Base-by-base conservation (phyloP, 1,139 yeast genomes). In the Yamadazyma conglobata region DNA sequence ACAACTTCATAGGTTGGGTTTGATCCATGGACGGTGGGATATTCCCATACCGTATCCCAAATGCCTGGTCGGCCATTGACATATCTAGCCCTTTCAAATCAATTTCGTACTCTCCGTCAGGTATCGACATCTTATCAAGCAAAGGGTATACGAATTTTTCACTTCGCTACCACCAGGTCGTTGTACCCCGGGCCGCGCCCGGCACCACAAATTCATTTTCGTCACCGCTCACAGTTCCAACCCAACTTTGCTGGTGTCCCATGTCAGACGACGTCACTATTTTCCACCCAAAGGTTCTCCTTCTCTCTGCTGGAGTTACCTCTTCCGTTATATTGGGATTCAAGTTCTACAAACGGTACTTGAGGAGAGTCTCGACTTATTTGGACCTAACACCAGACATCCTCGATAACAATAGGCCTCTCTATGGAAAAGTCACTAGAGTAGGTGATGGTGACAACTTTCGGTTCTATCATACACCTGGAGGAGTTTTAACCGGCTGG, bases 391-490 rank as follows among this genome's bases (percentile, higher is more conserved):
- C 72, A 1, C 58, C 71, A 6, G 42, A 50, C n/a, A 56, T 63
- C 6, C 43, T 67, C n/a, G 63, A 60, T 18, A 48, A 45, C n/a
- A 47, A 51, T 21, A 47, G 51, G 6, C 46, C 45, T 18, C 42
- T 89, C n/a, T 71, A 73, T 34, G 98, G 98, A 0, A 68, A 71
- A 33, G 96, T 89, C 5, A 86, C 96, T 0, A 66, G 93, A 3
- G 98, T 91, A 0, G 97, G 97, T 0, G 98, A 91, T 56, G 98
- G 96, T 4, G 99, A 91, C 52, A 89, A 89, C 51, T 91, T 91
- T 55, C 81, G 91, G 33, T 76, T 91, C 44, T 91, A 69, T 50
- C 99, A 91, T 53, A 80, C 94, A 0, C 99, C 99, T 0, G 97
- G 97, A 3, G 98, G 98, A 0, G 37, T 70, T 0, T 48, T 79